phyloP scores from a whole-genome alignment of 345 rosid species.

The Hevea brasiliensis region DNA sequence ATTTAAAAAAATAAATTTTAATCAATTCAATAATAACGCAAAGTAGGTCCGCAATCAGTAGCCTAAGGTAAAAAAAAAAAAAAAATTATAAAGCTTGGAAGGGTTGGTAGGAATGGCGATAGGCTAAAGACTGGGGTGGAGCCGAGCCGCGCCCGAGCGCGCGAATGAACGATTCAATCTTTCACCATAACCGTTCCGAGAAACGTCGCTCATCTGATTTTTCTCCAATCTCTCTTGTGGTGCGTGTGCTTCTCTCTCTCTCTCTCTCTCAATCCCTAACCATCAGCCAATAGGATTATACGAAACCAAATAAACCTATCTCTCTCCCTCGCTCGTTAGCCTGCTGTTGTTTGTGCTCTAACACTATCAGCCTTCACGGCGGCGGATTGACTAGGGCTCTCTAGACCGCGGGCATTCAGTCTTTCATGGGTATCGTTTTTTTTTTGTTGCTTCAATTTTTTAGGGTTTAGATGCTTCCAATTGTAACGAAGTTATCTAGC shows the following conservation, averaged over 20 bases:
- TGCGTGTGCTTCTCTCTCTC: neutral
- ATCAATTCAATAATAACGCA: too few species aligned
- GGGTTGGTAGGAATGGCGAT: neutral
- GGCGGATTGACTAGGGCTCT: neutral
- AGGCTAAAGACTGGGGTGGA: constrained; percentile 16
- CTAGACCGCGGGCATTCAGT: neutral
- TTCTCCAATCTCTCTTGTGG: constrained; percentile 17
- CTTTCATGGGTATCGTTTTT: constrained; percentile 5
- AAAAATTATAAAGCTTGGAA: too few species aligned
- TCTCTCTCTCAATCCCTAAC: constrained; percentile 7
- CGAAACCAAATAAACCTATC: neutral
- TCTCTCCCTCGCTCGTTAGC: too few species aligned
- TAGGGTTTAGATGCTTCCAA: constrained; percentile 13
- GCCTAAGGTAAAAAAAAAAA: neutral
- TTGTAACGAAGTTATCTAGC: neutral
- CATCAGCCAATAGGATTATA: constrained; percentile 6
- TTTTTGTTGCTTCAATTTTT: neutral
- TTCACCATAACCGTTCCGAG: constrained; percentile 41
- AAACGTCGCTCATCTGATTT: constrained; percentile 35
- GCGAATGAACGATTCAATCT: constrained; percentile 37
- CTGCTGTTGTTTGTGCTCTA: neutral
- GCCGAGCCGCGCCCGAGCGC: constrained; percentile 42
- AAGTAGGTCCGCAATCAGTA: too few species aligned
- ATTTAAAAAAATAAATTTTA: too few species aligned
- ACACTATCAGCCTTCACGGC: neutral